Base-by-base conservation (phyloP, 2,329 filamentous ascomycete genomes). In the Ilyonectria mors-panacis region DNA sequence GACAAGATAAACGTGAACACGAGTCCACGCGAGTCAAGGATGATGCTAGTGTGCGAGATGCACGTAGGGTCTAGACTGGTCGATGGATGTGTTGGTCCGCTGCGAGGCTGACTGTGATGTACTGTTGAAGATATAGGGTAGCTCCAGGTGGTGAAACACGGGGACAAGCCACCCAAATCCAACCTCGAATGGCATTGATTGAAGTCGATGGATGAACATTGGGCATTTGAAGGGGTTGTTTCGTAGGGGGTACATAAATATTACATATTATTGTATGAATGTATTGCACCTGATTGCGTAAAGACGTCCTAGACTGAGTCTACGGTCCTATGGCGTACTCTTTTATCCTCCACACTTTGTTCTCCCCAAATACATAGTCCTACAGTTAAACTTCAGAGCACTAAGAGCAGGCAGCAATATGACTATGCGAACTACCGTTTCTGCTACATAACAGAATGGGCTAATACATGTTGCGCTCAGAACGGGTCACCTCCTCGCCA, bases 401-500 rank as follows among this genome's bases (percentile, higher is more conserved):
- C 26, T 26, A 1, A 6, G 26, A 26, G 23, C 26, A 26, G 26
- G 26, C 26, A 26, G 26, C 26, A 6, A 26, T 6, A 26, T 26
- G 26, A 26, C 26, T 26, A 26, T 26, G 5, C 26, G 26, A 26
- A 26, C 26, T 6, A 26, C 26, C 26, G 26, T 26, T 26, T 6
- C 26, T 26, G 4, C 26, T 26, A 26, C 26, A 44, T n/a, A n/a
- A n/a, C 21, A 47, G 26, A 47, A 15, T 26, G 12, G 26, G 6
- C 8, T 13, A 7, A 3, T 7, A 28, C 13, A 33, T 9, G 19
- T 26, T 21, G 23, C 21, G 8, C 3, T 4, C 10, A 21, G 17
- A 13, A 3, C 39, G 4, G 12, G 44, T 69, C 66, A 74, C 67
- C 72, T 62, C n/a, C 72, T 55, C n/a, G 70, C 48, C 50, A 76